These are phyloP conservation scores for Macrophomina phaseolina DNA, from an alignment of 2,329 filamentous ascomycete genomes.

Conservation along the genomic window DNA sequence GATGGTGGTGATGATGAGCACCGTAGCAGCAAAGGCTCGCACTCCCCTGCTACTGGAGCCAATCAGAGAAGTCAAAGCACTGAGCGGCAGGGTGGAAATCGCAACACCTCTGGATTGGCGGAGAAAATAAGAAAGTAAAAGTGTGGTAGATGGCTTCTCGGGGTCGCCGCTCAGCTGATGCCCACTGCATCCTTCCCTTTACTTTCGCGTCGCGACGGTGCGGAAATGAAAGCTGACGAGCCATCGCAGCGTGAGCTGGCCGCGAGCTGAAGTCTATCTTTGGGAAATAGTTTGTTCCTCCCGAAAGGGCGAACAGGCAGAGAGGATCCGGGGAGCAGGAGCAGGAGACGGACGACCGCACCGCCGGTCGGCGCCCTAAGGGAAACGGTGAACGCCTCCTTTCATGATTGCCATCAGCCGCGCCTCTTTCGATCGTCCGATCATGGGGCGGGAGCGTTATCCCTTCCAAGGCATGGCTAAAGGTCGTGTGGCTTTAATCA, in stretches of 20 bases:
- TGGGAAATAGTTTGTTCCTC: neutral
- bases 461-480: neutral
- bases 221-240: neutral
- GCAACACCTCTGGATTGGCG: neutral
- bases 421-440: conserved; percentile 13
- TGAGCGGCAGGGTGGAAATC: neutral
- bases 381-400: neutral
- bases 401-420: neutral
- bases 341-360: neutral
- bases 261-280: conserved; percentile 4
- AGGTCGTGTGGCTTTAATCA: neutral
- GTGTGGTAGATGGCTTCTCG: conserved; percentile 16
- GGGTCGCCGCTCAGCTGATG: neutral
- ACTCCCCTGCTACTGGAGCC: neutral
- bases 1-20: neutral
- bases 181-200: conserved; percentile 3
- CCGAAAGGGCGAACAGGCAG: neutral
- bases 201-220: neutral
- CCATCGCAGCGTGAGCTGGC: neutral
- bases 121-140: neutral
- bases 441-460: conserved; percentile 8
- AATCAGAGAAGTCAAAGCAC: neutral
- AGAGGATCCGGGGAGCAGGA: neutral
- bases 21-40: neutral
- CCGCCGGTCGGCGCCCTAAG: conserved; percentile 1